Percentiles rank a stretch among this genome's conserved stretches.
Conservation (phyloP, 208 protist genomes). For the Leishmania amazonensis region DNA sequence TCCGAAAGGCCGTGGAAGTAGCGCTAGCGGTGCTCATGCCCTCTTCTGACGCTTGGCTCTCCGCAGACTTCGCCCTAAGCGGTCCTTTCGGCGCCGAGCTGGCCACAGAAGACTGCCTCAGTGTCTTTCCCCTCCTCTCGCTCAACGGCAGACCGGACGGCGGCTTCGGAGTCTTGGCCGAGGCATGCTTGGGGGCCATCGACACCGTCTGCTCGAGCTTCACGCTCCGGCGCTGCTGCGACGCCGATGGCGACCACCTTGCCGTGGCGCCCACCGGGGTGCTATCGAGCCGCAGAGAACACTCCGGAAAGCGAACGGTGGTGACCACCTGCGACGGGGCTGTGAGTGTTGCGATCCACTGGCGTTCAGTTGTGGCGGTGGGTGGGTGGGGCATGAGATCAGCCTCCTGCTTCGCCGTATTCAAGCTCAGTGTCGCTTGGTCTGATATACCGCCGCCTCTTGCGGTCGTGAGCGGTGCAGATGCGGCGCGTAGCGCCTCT, state of each 20-base stretch:
- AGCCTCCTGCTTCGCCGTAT: too few species aligned
- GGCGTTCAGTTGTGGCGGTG: background rate
- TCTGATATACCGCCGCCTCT: background rate
- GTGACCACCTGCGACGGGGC: background rate
- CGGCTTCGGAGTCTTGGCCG: background rate
- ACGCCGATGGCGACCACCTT: background rate
- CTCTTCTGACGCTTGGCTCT: slow-evolving; percentile 4
- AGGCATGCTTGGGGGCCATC: background rate
- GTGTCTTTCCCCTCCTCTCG: background rate
- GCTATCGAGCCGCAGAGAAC: background rate
- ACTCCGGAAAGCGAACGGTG: background rate
- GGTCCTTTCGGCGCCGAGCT: background rate
- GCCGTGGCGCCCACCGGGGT: background rate
- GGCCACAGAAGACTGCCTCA: background rate
- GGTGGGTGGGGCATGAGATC: background rate
- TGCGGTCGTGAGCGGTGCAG: background rate
- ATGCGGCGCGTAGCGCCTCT: slow-evolving; percentile 5
- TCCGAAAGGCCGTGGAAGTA: background rate
- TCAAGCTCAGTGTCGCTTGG: background rate
- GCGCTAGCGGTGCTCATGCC: background rate
- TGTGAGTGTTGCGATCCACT: slow-evolving; percentile 2
- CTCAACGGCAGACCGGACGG: background rate
- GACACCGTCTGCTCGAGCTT: background rate
- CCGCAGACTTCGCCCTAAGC: background rate
- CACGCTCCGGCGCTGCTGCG: background rate